These are phyloP conservation scores for Podila horticola DNA, from an alignment of 192 early-diverging fungal species.

Conservation along the genomic window DNA sequence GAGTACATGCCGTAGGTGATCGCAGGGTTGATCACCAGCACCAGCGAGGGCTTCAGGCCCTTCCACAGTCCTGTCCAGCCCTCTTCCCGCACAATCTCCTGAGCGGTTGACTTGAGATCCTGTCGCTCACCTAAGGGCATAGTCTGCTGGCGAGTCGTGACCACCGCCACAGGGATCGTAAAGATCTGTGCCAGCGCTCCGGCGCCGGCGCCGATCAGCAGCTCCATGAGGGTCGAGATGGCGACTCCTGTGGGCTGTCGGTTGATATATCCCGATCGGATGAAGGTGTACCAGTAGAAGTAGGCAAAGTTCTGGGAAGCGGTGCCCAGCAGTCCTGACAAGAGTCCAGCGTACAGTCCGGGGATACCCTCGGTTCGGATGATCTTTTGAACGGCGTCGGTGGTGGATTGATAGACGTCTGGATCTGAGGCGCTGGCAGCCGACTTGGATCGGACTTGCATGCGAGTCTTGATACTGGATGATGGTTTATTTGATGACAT, in stretches of 20 bases:
- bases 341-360: conserved; percentile 91
- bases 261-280: conserved; percentile 72
- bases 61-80: conserved; percentile 89
- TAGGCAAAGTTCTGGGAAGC: conserved; percentile 85
- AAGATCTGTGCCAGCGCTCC: conserved; percentile 89
- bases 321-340: conserved; percentile 82
- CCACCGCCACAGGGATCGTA: conserved; percentile 93
- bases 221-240: conserved; percentile 87
- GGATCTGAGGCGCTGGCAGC: conserved; percentile 38
- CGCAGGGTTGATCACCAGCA: conserved; percentile 94
- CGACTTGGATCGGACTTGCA: conserved; percentile 91
- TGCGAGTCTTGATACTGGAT: conserved; percentile 90
- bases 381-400: conserved; percentile 88
- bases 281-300: conserved; percentile 84
- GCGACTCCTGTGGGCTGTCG: conserved; percentile 52
- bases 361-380: conserved; percentile 81
- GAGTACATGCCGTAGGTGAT: conserved; percentile 98
- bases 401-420: conserved; percentile 58
- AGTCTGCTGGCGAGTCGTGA: conserved; percentile 96
- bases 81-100: conserved; percentile 79
- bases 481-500: neutral
- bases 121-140: conserved; percentile 69
- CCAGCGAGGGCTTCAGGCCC: conserved; percentile 90
- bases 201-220: conserved; percentile 89
- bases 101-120: conserved; percentile 70